Evolutionary conservation across 78 protist genomes (phyloP).

Genomic region (Isochrysis galbana): DNA sequence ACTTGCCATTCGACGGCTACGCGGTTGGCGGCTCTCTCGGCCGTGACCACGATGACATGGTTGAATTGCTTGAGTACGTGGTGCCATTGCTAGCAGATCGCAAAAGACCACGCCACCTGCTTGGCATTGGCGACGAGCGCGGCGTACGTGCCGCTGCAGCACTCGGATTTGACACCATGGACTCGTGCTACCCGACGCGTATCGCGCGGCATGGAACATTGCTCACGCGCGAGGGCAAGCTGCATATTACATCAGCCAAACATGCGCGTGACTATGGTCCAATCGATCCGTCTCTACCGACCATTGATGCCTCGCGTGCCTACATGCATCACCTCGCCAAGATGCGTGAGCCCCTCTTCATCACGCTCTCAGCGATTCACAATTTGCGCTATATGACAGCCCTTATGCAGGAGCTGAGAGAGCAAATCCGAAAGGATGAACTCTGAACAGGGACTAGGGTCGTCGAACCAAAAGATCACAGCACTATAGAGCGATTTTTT

Average conservation of each 20-base stretch:
- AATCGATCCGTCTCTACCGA: background rate
- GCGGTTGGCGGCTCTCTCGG: conserved; percentile 36
- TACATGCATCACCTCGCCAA: conserved; percentile 34
- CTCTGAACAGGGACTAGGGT: too few species aligned
- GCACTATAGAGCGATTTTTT: too few species aligned
- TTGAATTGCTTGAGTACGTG: conserved; percentile 6
- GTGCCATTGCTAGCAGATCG: conserved; percentile 18
- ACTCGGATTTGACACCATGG: conserved; percentile 36
- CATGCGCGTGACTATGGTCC: background rate
- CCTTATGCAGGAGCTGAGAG: background rate
- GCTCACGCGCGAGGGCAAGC: conserved; percentile 1
- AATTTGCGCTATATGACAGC: conserved; percentile 35
- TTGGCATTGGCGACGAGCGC: conserved; percentile 28
- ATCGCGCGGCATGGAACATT: conserved; percentile 25
- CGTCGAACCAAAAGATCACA: too few species aligned
- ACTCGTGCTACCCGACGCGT: conserved; percentile 37
- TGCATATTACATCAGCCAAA: background rate
- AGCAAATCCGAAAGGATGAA: conserved; percentile 5
- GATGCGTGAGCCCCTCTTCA: background rate
- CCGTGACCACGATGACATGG: background rate
- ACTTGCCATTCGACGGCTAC: conserved; percentile 30
- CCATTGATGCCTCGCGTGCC: background rate
- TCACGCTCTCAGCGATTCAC: conserved; percentile 2
- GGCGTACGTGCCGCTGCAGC: background rate
- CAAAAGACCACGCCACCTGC: conserved; percentile 11